phyloP scores from a whole-genome alignment of 2,329 filamentous ascomycete genomes.

The Diaporthe vaccinii region DNA sequence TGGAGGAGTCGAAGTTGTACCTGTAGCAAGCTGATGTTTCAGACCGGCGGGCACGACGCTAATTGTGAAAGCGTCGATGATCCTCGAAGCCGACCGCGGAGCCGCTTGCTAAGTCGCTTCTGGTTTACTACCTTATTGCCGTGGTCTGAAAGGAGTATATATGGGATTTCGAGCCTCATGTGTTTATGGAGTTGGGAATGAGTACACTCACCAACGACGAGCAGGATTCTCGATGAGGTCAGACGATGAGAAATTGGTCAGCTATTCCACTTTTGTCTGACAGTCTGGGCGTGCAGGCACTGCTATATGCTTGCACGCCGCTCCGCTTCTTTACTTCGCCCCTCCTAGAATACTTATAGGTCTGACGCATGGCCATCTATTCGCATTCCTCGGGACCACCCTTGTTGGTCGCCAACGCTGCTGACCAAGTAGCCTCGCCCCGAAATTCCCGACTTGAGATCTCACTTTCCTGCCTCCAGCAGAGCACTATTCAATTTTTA shows the following conservation, averaged over 20 bases:
- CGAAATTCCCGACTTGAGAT: neutral
- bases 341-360: neutral
- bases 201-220: neutral
- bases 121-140: too few relatives aligned
- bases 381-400: neutral
- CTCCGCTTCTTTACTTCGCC: neutral
- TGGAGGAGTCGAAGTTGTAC: too few relatives aligned
- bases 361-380: neutral
- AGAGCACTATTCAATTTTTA: too few relatives aligned
- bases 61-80: neutral
- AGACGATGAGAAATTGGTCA: neutral
- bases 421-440: neutral
- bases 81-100: neutral
- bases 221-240: neutral
- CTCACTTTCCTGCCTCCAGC: too few relatives aligned
- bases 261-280: constrained; percentile 2
- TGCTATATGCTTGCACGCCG: neutral
- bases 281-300: neutral
- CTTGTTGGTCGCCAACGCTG: neutral
- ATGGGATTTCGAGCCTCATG: neutral
- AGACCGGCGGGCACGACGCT: neutral
- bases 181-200: neutral
- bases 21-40: neutral
- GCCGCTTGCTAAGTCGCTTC: neutral
- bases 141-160: too few relatives aligned